Conservation (phyloP, 2,329 filamentous ascomycete genomes). For the Graphilbum ipis-grandicollis region DNA sequence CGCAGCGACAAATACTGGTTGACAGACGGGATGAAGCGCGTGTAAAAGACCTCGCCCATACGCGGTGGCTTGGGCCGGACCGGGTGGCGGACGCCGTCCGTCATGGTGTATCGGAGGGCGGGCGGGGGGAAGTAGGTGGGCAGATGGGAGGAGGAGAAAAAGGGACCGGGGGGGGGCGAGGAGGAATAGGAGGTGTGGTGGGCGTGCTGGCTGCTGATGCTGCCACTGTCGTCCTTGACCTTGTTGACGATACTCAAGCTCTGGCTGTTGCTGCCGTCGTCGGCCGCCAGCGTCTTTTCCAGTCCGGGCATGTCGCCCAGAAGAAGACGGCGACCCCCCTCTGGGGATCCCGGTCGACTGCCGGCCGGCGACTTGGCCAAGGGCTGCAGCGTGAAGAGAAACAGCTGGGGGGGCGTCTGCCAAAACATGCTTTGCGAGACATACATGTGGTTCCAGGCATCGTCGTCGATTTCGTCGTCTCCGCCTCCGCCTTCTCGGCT, state of each 20-base stretch:
- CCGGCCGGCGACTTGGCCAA: slow-evolving; percentile 28
- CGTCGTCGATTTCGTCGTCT: slow-evolving; percentile 23
- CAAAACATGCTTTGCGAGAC: slow-evolving; percentile 70
- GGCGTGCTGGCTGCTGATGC: no score
- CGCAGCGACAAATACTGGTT: slow-evolving; percentile 80
- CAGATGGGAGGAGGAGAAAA: slow-evolving; percentile 66
- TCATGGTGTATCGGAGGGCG: slow-evolving; percentile 65
- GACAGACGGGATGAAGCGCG: slow-evolving; percentile 66
- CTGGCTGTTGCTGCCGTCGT: no score
- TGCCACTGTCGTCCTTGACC: no score
- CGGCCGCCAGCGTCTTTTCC: slow-evolving; percentile 10
- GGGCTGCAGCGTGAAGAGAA: slow-evolving; percentile 70
- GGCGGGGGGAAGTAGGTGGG: slow-evolving; percentile 82
- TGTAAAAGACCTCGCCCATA: slow-evolving; percentile 84
- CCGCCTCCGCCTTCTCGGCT: slow-evolving; percentile 50
- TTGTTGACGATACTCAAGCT: no score
- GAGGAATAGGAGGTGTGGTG: no score
- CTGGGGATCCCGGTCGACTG: slow-evolving; percentile 39
- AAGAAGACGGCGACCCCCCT: no score
- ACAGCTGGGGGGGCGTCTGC: slow-evolving; percentile 77
- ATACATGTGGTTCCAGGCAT: slow-evolving; percentile 67
- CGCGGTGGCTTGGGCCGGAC: slow-evolving; percentile 74
- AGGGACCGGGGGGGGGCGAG: slow-evolving; percentile 50
- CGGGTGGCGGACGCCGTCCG: slow-evolving; percentile 67
- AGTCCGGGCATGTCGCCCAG: no score